phyloP scores from a whole-genome alignment of 495 filamentous ascomycete genomes.

The Pyrenopolyporus hunteri region DNA sequence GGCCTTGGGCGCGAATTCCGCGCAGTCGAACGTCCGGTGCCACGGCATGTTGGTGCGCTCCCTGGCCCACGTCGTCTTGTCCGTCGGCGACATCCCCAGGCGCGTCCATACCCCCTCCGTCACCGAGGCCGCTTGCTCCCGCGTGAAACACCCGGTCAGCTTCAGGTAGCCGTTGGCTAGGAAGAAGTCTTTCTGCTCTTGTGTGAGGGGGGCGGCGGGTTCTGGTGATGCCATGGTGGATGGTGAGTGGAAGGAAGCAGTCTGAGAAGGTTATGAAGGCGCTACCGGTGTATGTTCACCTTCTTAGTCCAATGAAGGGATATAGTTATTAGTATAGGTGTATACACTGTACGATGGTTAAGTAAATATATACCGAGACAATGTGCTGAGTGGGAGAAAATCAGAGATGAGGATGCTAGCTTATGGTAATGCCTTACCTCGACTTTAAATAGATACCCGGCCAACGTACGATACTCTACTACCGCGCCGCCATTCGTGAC shows the following conservation, averaged over 20 bases:
- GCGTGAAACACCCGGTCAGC: slow-evolving; percentile 64
- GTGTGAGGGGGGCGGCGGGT: slow-evolving; percentile 57
- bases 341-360: neutral
- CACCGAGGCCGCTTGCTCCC: slow-evolving; percentile 62
- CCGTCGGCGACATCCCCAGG: slow-evolving; percentile 68
- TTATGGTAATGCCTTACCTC: neutral
- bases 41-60: slow-evolving; percentile 71
- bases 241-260: neutral
- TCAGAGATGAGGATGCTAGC: neutral
- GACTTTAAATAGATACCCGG: slow-evolving; percentile 1
- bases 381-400: neutral
- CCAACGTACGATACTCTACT: neutral
- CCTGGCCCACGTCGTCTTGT: slow-evolving; percentile 70
- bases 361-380: neutral
- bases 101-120: slow-evolving; percentile 68
- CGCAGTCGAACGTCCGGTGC: slow-evolving; percentile 59
- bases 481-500: slow-evolving; percentile 10
- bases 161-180: slow-evolving; percentile 70
- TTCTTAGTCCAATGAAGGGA: too few relatives aligned
- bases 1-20: slow-evolving; percentile 68
- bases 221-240: slow-evolving; percentile 38
- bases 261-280: too few relatives aligned
- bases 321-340: neutral
- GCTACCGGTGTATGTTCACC: too few relatives aligned
- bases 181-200: slow-evolving; percentile 69